Evolutionary conservation across 2,329 filamentous ascomycete genomes (phyloP).

Genomic region (Gliomastix tumulicola): DNA sequence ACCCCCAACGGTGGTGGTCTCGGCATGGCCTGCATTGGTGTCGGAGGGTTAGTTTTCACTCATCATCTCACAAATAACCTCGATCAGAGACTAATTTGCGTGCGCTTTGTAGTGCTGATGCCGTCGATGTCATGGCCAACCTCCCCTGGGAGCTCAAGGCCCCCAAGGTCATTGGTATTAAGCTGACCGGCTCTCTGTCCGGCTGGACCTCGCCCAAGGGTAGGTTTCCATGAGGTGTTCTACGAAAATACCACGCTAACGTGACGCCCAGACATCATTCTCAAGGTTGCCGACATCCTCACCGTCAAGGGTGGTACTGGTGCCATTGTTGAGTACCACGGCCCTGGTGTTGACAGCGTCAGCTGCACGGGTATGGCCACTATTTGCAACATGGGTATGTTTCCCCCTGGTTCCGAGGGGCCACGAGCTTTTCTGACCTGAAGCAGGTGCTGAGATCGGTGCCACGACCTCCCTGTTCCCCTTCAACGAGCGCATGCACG

Average conservation of each 20-base stretch:
- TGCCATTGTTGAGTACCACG: constrained; percentile 74
- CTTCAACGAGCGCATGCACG: constrained; percentile 97
- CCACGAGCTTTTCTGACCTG: too few relatives aligned
- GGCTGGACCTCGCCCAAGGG: constrained; percentile 94
- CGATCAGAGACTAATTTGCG: too few relatives aligned
- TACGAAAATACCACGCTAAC: too few relatives aligned
- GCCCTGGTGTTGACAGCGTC: constrained; percentile 65
- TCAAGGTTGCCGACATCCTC: constrained; percentile 93
- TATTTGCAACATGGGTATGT: constrained; percentile 65
- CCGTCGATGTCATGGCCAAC: constrained; percentile 96
- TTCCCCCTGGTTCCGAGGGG: too few relatives aligned
- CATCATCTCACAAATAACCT: too few relatives aligned
- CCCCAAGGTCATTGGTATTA: constrained; percentile 93
- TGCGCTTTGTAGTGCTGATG: constrained; percentile 98
- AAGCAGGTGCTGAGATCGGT: constrained; percentile 65
- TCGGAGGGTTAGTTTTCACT: too few relatives aligned
- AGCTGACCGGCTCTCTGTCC: constrained; percentile 79
- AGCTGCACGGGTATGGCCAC: constrained; percentile 85
- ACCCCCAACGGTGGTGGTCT: constrained; percentile 79
- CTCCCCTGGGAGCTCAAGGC: constrained; percentile 98
- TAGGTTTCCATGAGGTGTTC: too few relatives aligned
- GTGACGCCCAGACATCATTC: constrained; percentile 93
- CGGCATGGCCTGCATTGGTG: constrained; percentile 86
- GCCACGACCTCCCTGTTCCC: constrained; percentile 94
- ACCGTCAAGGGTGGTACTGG: constrained; percentile 98